Base-by-base conservation (phyloP, 768 basidiomycete genomes). In the Lentinula aciculospora region DNA sequence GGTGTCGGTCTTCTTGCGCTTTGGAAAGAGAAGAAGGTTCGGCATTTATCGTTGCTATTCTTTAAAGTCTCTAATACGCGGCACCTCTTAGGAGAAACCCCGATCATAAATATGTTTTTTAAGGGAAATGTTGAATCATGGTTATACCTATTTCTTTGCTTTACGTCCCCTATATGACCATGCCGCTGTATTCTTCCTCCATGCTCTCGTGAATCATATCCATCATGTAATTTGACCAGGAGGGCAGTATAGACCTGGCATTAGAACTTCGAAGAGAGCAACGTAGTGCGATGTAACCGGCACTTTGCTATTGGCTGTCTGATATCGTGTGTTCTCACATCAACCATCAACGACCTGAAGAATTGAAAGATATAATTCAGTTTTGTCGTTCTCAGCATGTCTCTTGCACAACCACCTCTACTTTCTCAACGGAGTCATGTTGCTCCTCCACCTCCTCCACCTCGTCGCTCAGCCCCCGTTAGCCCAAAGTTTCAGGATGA, bases 11-110 rank as follows among this genome's bases (percentile, higher is more conserved):
- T 99, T 59, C 84, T 97, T 62, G 95, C 95, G 61, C 81, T 97
- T 67, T 97, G 95, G 95, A 97, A 96, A 74, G 95, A 98, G 83
- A 98, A 98, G 84, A 98, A 98, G 89, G 92, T 88, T 58, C 46
- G 84, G 9, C 23, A 23, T 23, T 3, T 76, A 25, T 23, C 17
- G n/a, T n/a, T n/a, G n/a, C n/a, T n/a, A 40, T 42, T 5, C 45
- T 53, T 40, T 36, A 10, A 42, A 5, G 44, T 53, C 34, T 40
- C 12, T 47, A 9, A 19, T 29, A 53, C n/a, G 3, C 42, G 39
- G 47, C 23, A n/a, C 12, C 29, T 42, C 17, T 39, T 65, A 88
- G 88, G 88, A 89, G 73, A 89, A 89, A 77, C 88, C 88, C 61
- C 81, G 88, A 65, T 80, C 81, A 69, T 81, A 75, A 71, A 70